Conservation (phyloP, 495 filamentous ascomycete species). For the Penicillium waksmanii region DNA sequence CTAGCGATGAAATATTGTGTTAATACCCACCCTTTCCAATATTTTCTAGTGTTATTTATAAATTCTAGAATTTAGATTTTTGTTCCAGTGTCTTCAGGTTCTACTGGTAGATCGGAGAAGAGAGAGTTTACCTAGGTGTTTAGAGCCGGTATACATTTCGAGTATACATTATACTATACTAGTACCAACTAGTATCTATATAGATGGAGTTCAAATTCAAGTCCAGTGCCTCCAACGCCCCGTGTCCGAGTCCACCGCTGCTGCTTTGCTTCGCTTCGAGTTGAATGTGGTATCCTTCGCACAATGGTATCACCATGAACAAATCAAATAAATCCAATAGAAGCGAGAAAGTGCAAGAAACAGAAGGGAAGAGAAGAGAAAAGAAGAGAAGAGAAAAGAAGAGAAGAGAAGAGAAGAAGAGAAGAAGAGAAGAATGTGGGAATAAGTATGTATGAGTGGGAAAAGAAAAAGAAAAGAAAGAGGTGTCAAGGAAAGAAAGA, state of each 20-base stretch:
- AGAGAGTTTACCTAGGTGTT: too few species aligned
- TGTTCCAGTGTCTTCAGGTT: too few species aligned
- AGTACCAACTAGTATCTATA: not conserved
- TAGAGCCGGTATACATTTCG: too few species aligned
- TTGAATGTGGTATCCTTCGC: constrained; percentile 14
- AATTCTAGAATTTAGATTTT: too few species aligned
- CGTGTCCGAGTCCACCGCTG: not conserved
- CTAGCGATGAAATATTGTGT: not conserved
- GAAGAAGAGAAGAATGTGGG: constrained; percentile 11
- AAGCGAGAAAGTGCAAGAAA: constrained; percentile 13
- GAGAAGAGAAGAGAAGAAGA: constrained; percentile 1
- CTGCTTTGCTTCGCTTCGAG: not conserved
- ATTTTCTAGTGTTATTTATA: too few species aligned
- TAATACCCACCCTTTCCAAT: constrained; percentile 9
- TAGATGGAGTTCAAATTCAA: not conserved
- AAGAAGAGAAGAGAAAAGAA: not conserved
- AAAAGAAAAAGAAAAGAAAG: constrained; percentile 9
- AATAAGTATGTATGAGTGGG: too few species aligned
- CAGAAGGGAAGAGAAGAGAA: constrained; percentile 7
- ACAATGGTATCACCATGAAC: constrained; percentile 28
- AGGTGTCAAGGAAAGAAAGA: constrained; percentile 6
- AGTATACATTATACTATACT: constrained; percentile 3
- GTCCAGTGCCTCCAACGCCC: constrained; percentile 22
- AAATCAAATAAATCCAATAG: not conserved
- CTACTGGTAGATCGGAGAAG: too few species aligned